Base-by-base conservation (phyloP, 2,329 filamentous ascomycete species). In the Nothopassalora personata region DNA sequence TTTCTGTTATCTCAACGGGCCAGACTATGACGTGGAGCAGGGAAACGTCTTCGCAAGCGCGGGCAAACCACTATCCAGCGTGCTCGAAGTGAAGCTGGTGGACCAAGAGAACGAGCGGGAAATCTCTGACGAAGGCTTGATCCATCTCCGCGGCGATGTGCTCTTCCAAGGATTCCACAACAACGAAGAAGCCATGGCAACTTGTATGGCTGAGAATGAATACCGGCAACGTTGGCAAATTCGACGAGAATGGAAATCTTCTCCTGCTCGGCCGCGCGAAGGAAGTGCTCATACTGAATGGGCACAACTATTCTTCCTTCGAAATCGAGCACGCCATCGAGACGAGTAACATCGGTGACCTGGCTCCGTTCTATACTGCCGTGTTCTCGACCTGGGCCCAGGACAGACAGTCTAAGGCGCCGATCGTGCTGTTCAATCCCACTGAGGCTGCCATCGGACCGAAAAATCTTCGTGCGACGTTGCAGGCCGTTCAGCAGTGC, bases 111-210 rank as follows among this genome's bases (percentile, higher is more conserved):
- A 51, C 23, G 28, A 43, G 5, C 53, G 48, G 11, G 28, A 39
- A 5, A 36, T 18, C 23, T 30, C 57, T 3, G 48, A 55, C 15
- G 49, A 60, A 54, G 59, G 62, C 30, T 47, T 60, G 2, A 52
- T 65, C 2, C 53, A 61, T 31, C 52, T 63, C 2, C 56, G 56
- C 5, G 62, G 62, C 52, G 53, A 58, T 3, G 27, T 63, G 4
- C 73, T 74, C 5, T 81, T 82, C 66, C 61, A 67, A 9, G 58
- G 67, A 8, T 75, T 74, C 52, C 72, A 66, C 62, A 66, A 68
- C 57, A 72, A 75, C 43, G 53, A 61, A 30, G 62, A 66, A 9
- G 73, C 74, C 1, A 77, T 73, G 0, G 69, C 69, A 34, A 70
- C 71, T 7, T 66, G 70, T 3, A 62, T 77, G 19, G 69, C 67